Base-by-base conservation (phyloP, 2,329 filamentous ascomycete genomes). In the Colletotrichum viniferum region DNA sequence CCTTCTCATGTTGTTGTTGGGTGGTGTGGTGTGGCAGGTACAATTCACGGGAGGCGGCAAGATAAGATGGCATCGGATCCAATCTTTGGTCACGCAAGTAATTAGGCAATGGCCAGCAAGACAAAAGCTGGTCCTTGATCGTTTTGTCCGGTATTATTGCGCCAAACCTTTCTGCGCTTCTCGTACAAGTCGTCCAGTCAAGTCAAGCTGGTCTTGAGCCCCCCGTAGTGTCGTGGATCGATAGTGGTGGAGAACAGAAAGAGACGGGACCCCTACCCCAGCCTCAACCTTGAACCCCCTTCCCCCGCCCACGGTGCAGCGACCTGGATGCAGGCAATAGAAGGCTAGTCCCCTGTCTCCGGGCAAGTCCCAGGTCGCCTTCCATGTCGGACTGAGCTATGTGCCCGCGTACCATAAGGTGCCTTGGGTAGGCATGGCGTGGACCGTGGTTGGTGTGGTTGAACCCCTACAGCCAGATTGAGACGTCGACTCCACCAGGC, bases 171-270 rank as follows among this genome's bases (percentile, higher is more conserved):
- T 75, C 32, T 63, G 38, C 69, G 69, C 56, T 72, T 67, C 56
- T 75, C 69, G 73, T 75, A 75, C 73, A 67, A 56, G 56, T 56
- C n/a, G 62, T 63, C 61, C 73, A 75, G 69, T 72, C 69, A 26
- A 43, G 56, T 24, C 26, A n/a, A 14, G 7, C 62, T 28, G 52
- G 26, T 21, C 36, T 14, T 61, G 18, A 38, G 71, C 34, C 36
- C 34, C 72, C 72, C n/a, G n/a, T n/a, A 7, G 34, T 36, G 14
- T 36, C 34, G 34, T 36, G 34, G 28, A 61, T 24, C 21, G 21
- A 32, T 60, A 26, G 21, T 26, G 24, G 55, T 58, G 24, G 14
- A 10, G 24, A 58, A 58, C 14, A 18, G 14, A 18, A 30, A 16
- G 24, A 26, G 28, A 28, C 21, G 55, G 7, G 21, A 60, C 28